A percentile compares a stretch with the other conserved stretches of the same genome.
Conservation (phyloP, 2,329 filamentous ascomycete species). For the Coniochaeta sp. region DNA sequence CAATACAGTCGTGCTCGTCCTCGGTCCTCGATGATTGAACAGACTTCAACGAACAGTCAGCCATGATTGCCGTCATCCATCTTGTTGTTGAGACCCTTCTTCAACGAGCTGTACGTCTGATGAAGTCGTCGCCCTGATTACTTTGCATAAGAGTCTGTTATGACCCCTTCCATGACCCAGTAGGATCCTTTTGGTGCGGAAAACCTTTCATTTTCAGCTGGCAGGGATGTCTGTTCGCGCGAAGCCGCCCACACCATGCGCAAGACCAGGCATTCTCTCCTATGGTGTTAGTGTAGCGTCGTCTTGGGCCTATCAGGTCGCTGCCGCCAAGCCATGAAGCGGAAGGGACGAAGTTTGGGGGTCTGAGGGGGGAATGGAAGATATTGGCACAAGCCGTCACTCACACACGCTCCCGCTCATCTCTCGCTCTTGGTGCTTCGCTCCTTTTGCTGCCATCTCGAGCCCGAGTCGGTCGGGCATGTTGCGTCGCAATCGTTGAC, state of each 20-base stretch:
- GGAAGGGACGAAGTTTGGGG: neutral
- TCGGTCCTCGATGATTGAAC: neutral
- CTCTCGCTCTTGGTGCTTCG: neutral
- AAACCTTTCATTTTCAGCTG: constrained; percentile 10
- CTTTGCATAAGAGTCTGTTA: too few species aligned
- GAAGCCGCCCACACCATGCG: neutral
- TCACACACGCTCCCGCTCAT: neutral
- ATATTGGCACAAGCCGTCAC: neutral
- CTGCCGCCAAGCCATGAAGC: neutral
- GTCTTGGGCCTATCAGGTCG: neutral
- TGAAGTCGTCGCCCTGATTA: neutral
- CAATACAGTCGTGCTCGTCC: too few species aligned
- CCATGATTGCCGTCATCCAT: too few species aligned
- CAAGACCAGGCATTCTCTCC: neutral
- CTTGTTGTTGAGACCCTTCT: too few species aligned
- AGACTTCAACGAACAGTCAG: too few species aligned
- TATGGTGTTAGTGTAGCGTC: constrained; percentile 5
- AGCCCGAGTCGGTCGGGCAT: neutral
- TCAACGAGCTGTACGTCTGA: neutral
- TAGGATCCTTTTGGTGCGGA: neutral
- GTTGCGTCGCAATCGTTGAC: neutral
- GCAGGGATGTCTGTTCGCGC: constrained; percentile 6
- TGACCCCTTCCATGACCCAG: neutral
- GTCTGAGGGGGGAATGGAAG: neutral
- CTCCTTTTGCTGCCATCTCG: neutral